Conservation (phyloP, 305 asterid species). For the Solanum hybrid region DNA sequence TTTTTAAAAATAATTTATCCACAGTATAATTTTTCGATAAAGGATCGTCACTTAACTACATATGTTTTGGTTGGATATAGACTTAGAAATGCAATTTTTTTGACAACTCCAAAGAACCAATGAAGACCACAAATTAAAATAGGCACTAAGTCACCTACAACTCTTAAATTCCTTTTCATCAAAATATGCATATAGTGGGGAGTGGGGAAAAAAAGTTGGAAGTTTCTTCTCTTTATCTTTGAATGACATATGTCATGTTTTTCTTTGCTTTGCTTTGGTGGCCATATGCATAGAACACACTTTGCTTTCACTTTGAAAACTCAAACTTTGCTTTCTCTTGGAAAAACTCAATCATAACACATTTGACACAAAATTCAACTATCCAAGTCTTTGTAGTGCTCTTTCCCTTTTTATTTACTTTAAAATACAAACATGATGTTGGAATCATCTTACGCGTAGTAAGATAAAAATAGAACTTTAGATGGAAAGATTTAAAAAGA, state of each 20-base stretch:
- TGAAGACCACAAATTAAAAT: neutral
- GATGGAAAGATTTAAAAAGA: neutral
- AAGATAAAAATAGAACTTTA: neutral
- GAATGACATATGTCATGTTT: neutral
- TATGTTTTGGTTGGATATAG: neutral
- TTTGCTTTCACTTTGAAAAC: neutral
- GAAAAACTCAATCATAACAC: neutral
- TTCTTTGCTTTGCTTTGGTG: constrained; percentile 2
- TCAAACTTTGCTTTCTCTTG: neutral
- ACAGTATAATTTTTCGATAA: neutral
- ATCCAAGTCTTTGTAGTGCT: neutral
- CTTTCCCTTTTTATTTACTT: neutral
- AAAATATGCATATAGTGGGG: neutral
- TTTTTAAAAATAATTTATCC: no score
- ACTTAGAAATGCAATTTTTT: neutral
- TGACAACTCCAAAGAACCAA: neutral
- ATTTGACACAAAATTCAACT: neutral
- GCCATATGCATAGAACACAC: neutral
- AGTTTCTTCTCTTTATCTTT: neutral
- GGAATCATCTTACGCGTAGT: neutral
- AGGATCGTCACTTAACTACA: accelerated
- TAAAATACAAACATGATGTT: neutral
- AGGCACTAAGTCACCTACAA: neutral
- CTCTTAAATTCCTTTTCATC: neutral
- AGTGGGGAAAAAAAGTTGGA: neutral